Conservation (phyloP, 495 filamentous ascomycete genomes). For the Aspergillus carlsbadensis region DNA sequence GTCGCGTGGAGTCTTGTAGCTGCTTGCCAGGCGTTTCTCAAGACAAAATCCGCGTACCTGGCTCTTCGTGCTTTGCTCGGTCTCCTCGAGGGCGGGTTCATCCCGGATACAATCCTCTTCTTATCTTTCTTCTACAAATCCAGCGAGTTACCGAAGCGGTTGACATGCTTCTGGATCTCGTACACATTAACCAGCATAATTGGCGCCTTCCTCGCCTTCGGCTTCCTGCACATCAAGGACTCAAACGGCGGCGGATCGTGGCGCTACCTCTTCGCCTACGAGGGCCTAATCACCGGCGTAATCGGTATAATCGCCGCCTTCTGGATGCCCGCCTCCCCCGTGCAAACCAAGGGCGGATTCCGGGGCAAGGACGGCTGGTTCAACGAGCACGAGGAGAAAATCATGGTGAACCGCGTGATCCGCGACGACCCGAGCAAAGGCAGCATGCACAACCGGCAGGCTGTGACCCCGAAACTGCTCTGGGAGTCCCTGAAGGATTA, state of each 20-base stretch:
- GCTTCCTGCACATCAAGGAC: conserved; percentile 43
- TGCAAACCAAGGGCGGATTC: conserved; percentile 62
- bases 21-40: conserved; percentile 53
- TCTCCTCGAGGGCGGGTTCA: conserved; percentile 36
- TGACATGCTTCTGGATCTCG: conserved; percentile 60
- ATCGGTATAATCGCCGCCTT: conserved; percentile 60
- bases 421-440: conserved; percentile 74
- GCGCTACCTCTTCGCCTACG: conserved; percentile 38
- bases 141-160: conserved; percentile 60
- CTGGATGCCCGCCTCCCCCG: conserved; percentile 63
- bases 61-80: conserved; percentile 62
- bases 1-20: conserved; percentile 67
- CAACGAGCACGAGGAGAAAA: conserved; percentile 53
- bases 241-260: conserved; percentile 27
- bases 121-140: conserved; percentile 47
- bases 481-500: conserved; percentile 53
- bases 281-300: conserved; percentile 46
- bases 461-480: conserved; percentile 45
- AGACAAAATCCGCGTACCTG: conserved; percentile 58
- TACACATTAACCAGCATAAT: conserved; percentile 54
- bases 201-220: conserved; percentile 48
- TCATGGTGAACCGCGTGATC: conserved; percentile 72
- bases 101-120: not conserved
- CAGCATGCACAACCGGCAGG: conserved; percentile 59
- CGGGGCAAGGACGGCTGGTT: conserved; percentile 74